Evolutionary conservation across 2,329 filamentous ascomycete species (phyloP), one percentile per base, ranked within the genome.

Genomic region (Claviceps spartinae): DNA sequence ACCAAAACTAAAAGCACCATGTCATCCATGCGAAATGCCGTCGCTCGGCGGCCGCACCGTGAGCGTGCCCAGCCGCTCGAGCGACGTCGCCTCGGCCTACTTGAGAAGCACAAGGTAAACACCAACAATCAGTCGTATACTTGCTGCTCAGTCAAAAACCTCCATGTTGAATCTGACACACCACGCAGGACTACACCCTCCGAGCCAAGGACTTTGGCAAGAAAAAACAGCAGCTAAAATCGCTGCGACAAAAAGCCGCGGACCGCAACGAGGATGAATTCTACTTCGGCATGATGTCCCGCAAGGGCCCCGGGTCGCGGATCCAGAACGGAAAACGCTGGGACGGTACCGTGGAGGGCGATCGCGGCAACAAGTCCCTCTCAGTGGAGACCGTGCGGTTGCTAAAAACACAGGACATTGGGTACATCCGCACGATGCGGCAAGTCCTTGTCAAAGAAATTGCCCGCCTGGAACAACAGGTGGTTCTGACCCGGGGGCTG

Each of bases 91-190:
- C 88, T 89, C 70, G 93, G 93, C 57, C 79, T 97, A 22, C 82
- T 97, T 55, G 93, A 97, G 69, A 97, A 98, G 72, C 86, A 93
- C 77, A 96, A 96, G 73, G 83, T 84, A 63, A 43, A 64, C 2
- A 44, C 13, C 14, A 26, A 8, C 2, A 5, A 9, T 3, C 5
- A 22, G 6, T 11, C 30, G 30, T 11, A 34, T 4, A 34, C 30
- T 34, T 34, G 30, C 30, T 34, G 30, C 11, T 16, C 20, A 1
- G 13, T 44, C 9, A 34, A 34, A 4, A 20, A 2, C 20, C 4
- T 14, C 8, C 20, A n/a, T 6, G 5, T 18, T 22, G 34, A 51
- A 16, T 13, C 20, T 38, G n/a, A n/a, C 24, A 16, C 2, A 14
- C 36, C 18, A 42, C 30, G 11, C 54, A 78, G 75, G 81, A 85